These are phyloP conservation scores for Phylloboletellus chloephorus DNA, from an alignment of 1,284 basidiomycete species.

Conservation along the genomic window DNA sequence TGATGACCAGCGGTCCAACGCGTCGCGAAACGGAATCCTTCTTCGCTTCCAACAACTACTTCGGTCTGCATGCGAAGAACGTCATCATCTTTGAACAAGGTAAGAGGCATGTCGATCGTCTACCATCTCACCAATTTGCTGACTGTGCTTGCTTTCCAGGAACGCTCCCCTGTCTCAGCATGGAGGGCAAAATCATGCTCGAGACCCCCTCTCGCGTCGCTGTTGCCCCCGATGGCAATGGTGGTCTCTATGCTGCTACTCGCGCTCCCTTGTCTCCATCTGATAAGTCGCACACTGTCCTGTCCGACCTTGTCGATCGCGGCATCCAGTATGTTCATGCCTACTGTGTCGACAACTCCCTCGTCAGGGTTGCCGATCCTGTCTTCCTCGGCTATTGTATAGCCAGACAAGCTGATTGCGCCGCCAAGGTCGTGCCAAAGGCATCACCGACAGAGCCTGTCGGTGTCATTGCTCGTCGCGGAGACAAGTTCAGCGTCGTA, in stretches of 20 bases:
- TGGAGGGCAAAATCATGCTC: slow-evolving; percentile 92
- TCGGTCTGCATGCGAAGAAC: slow-evolving; percentile 78
- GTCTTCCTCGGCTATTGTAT: slow-evolving; percentile 95
- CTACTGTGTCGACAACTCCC: slow-evolving; percentile 98
- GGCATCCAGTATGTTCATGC: slow-evolving; percentile 88
- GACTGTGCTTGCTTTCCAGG: slow-evolving; percentile 45
- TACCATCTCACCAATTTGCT: not conserved
- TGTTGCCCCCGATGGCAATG: slow-evolving; percentile 97
- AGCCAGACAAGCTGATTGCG: slow-evolving; percentile 79
- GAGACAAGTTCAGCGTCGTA: slow-evolving; percentile 84
- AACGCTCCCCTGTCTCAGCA: slow-evolving; percentile 90
- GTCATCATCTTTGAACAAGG: slow-evolving; percentile 98
- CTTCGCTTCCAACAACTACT: slow-evolving; percentile 76
- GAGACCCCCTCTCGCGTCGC: slow-evolving; percentile 75
- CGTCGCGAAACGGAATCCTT: slow-evolving; percentile 82
- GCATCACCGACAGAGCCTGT: slow-evolving; percentile 84
- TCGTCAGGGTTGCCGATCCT: slow-evolving; percentile 95
- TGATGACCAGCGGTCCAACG: slow-evolving; percentile 99
- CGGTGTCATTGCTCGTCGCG: slow-evolving; percentile 86
- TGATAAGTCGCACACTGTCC: slow-evolving; percentile 64
- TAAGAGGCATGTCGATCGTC: slow-evolving; percentile 30
- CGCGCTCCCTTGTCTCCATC: slow-evolving; percentile 68
- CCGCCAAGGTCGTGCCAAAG: slow-evolving; percentile 96
- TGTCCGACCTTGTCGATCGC: slow-evolving; percentile 77
- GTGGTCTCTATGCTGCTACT: slow-evolving; percentile 93